phyloP scores from a whole-genome alignment of 1,284 basidiomycete species.

The Psilocybe mexicana region DNA sequence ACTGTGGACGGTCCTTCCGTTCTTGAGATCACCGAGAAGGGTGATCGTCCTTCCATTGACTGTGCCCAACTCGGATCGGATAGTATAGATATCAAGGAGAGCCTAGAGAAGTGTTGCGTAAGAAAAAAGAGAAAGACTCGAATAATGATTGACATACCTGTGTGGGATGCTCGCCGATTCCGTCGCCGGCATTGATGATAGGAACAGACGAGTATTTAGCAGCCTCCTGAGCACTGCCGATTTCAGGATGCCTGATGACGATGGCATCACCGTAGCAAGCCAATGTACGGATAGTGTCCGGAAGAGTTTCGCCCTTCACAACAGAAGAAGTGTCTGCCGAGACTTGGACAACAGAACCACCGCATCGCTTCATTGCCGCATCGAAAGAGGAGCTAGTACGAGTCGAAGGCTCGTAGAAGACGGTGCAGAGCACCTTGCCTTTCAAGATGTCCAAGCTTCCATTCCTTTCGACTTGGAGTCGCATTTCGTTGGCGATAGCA shows the following conservation, averaged over 20 bases:
- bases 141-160: conserved; percentile 54
- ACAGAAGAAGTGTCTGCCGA: conserved; percentile 86
- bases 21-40: conserved; percentile 95
- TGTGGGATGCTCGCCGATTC: conserved; percentile 96
- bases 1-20: conserved; percentile 96
- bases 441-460: conserved; percentile 89
- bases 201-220: conserved; percentile 96
- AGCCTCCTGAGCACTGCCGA: conserved; percentile 88
- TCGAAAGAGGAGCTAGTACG: conserved; percentile 97
- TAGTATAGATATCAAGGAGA: conserved; percentile 94
- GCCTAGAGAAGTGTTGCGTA: conserved; percentile 48
- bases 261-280: conserved; percentile 97
- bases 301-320: conserved; percentile 91
- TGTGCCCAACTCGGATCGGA: conserved; percentile 96
- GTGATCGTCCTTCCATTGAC: conserved; percentile 97
- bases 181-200: conserved; percentile 96
- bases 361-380: conserved; percentile 97
- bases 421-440: conserved; percentile 90
- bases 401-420: conserved; percentile 99
- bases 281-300: conserved; percentile 93
- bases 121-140: conserved; percentile 1
- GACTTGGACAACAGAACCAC: conserved; percentile 91
- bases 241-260: conserved; percentile 91
- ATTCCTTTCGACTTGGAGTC: conserved; percentile 90
- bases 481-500: conserved; percentile 95